These are phyloP conservation scores for Bretziella fagacearum DNA, from an alignment of 2,329 filamentous ascomycete genomes.

Conservation along the genomic window DNA sequence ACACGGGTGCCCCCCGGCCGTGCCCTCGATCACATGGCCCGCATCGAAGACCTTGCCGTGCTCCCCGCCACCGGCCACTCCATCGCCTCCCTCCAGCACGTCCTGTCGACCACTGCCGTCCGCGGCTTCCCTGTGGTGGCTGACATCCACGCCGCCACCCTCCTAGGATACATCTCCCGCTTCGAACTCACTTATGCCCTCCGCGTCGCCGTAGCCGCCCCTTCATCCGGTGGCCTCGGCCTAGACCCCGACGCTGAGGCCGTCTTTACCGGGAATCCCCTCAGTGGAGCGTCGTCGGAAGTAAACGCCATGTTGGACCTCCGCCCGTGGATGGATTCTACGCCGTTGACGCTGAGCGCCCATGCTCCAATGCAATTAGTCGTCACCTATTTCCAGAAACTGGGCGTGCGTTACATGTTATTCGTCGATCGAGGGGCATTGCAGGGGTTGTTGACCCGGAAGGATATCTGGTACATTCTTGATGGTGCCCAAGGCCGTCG, in stretches of 20 bases:
- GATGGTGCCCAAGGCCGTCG: conserved; percentile 49
- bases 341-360: conserved; percentile 74
- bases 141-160: conserved; percentile 55
- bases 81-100: conserved; percentile 51
- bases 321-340: conserved; percentile 97
- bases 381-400: conserved; percentile 82
- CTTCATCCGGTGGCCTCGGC: conserved; percentile 30
- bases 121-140: conserved; percentile 85
- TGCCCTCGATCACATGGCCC: conserved; percentile 80
- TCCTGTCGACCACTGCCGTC: conserved; percentile 60
- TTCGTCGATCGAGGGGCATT: conserved; percentile 70
- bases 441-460: conserved; percentile 82
- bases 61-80: conserved; percentile 81
- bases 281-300: conserved; percentile 53
- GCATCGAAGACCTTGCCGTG: conserved; percentile 74
- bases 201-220: conserved; percentile 37
- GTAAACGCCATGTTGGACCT: conserved; percentile 54
- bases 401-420: conserved; percentile 78
- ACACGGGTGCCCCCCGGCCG: conserved; percentile 60
- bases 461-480: conserved; percentile 88
- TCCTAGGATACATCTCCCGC: conserved; percentile 87
- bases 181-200: conserved; percentile 77
- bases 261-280: conserved; percentile 66
- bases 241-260: conserved; percentile 57
- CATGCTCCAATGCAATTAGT: conserved; percentile 66